Conservation (phyloP, 139 green algal genomes). For the Asterochloris sp. region DNA sequence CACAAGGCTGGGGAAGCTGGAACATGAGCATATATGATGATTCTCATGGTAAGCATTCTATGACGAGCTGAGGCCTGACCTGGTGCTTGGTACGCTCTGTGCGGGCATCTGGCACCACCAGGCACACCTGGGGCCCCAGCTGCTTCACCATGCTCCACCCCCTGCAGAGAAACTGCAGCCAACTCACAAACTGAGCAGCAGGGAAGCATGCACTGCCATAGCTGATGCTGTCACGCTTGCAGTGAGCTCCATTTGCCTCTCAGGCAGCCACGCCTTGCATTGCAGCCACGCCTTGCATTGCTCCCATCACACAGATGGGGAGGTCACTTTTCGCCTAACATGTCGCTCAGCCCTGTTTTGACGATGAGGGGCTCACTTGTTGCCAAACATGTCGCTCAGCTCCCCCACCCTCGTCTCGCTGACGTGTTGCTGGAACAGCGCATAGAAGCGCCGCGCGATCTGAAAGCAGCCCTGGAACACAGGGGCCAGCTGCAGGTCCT, state of each 20-base stretch:
- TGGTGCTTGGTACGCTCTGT: conserved; percentile 25
- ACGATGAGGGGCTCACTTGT: neutral
- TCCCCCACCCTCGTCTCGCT: conserved; percentile 14
- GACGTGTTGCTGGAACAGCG: conserved; percentile 69
- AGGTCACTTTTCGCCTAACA: neutral
- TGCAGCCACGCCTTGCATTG: no score
- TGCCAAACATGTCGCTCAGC: conserved; percentile 20
- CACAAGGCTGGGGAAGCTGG: no score
- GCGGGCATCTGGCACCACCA: conserved; percentile 43
- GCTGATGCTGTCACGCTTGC: no score
- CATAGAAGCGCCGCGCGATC: conserved; percentile 41
- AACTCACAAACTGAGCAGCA: neutral
- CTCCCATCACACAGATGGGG: neutral
- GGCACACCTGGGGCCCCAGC: conserved; percentile 31
- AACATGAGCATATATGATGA: no score
- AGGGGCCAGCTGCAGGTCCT: conserved; percentile 40
- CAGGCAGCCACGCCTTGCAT: no score
- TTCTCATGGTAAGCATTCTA: no score
- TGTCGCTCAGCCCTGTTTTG: neutral
- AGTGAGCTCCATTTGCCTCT: no score
- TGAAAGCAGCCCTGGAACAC: conserved; percentile 49
- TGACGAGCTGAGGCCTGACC: conserved; percentile 20
- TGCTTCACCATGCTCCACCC: conserved; percentile 1
- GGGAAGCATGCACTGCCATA: no score
- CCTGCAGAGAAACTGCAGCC: neutral